Evolutionary conservation across 106 monocot species (phyloP).

Genomic region (Acorus gramineus): DNA sequence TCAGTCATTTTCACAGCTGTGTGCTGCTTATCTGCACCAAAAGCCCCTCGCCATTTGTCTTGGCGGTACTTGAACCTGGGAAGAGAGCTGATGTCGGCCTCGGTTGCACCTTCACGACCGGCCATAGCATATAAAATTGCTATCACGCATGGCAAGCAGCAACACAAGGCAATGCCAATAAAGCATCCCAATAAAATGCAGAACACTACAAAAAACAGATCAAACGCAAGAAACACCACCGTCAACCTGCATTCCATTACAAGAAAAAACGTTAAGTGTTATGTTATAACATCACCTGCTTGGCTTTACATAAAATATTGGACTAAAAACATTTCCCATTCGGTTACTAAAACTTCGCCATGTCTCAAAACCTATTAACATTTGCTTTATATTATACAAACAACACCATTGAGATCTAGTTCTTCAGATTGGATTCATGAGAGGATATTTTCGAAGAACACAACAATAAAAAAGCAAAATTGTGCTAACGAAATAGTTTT

Average conservation of each 20-base stretch:
- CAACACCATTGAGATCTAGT: no score
- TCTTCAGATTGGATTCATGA: no score
- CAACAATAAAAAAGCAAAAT: no score
- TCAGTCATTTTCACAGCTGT: slow-evolving; percentile 3
- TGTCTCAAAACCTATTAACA: no score
- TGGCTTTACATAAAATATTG: no score
- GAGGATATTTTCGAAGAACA: no score
- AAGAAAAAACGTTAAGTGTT: not conserved
- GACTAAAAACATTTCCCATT: no score
- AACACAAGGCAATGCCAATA: slow-evolving; percentile 28
- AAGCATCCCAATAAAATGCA: slow-evolving; percentile 22
- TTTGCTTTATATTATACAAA: no score
- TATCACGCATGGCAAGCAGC: slow-evolving; percentile 31
- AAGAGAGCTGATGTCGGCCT: slow-evolving; percentile 21
- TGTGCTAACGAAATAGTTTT: no score
- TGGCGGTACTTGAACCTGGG: slow-evolving; percentile 21
- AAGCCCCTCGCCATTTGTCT: slow-evolving; percentile 1
- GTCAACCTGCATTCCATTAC: slow-evolving; percentile 6
- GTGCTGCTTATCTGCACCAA: not conserved
- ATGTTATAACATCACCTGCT: no score
- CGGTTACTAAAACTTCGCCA: no score
- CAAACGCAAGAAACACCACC: slow-evolving; percentile 26
- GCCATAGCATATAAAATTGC: slow-evolving; percentile 26
- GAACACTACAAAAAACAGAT: slow-evolving; percentile 21
- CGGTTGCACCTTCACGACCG: slow-evolving; percentile 33